phyloP scores from a whole-genome alignment of 169 alveolate species.

The Plasmodium reichenowi region DNA sequence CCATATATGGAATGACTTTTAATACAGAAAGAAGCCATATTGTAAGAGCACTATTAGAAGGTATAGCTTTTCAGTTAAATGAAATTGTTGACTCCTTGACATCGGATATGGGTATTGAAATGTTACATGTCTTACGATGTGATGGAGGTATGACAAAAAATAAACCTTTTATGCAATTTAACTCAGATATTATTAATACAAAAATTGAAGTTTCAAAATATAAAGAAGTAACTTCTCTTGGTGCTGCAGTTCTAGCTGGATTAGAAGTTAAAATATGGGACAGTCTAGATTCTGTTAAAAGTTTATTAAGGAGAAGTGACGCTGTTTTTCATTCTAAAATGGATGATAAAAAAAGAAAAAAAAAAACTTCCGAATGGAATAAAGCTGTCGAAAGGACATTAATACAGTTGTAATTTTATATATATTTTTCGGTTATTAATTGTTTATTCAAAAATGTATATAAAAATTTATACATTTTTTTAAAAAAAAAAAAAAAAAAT shows the following conservation, averaged over 20 bases:
- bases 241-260: conserved; percentile 94
- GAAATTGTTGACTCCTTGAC: conserved; percentile 84
- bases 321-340: conserved; percentile 77
- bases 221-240: conserved; percentile 90
- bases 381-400: conserved; percentile 84
- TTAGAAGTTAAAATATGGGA: conserved; percentile 86
- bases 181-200: conserved; percentile 88
- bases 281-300: conserved; percentile 78
- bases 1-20: conserved; percentile 91
- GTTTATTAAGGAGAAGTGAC: conserved; percentile 68
- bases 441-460: no score
- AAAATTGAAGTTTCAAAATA: conserved; percentile 77
- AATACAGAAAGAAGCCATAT: conserved; percentile 91
- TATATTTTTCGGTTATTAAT: no score
- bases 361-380: conserved; percentile 81
- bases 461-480: no score
- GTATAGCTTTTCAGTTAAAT: conserved; percentile 90
- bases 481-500: no score
- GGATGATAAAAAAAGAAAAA: conserved; percentile 74
- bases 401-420: conserved; percentile 43
- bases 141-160: conserved; percentile 95
- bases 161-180: conserved; percentile 86
- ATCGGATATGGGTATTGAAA: conserved; percentile 77
- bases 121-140: conserved; percentile 87
- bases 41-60: conserved; percentile 92